A percentile compares a stretch with the other conserved stretches of the same genome.
Conservation (phyloP, 345 rosid species). For the Murraya koenigii region DNA sequence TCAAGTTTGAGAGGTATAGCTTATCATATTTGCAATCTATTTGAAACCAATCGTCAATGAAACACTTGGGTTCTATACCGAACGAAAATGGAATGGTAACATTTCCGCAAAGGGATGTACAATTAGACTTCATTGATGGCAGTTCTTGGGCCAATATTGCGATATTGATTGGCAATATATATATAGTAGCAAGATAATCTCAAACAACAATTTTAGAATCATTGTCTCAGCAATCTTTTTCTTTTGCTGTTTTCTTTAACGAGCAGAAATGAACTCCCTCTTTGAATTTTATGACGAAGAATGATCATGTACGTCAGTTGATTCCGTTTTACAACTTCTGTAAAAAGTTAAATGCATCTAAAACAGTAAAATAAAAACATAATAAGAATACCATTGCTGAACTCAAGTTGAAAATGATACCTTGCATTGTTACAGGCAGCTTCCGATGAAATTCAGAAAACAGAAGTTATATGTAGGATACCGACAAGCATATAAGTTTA, state of each 20-base stretch:
- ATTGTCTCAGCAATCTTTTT: not conserved
- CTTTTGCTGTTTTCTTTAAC: not conserved
- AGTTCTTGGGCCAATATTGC: not conserved
- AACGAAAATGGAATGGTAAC: not conserved
- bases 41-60: not conserved
- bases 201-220: not conserved
- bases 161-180: not conserved
- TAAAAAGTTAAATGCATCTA: too few species aligned
- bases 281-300: too few species aligned
- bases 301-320: too few species aligned
- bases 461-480: too few species aligned
- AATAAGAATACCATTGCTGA: too few species aligned
- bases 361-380: too few species aligned
- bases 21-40: not conserved
- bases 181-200: not conserved
- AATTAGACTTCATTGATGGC: not conserved
- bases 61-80: not conserved
- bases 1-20: not conserved
- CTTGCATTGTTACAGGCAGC: too few species aligned
- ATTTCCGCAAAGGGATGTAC: not conserved
- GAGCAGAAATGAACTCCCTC: not conserved
- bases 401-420: too few species aligned
- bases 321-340: too few species aligned
- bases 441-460: too few species aligned
- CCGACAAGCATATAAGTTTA: too few species aligned